Percentiles rank a stretch among this genome's conserved stretches.
phyloP scores from a whole-genome alignment of 208 protist species.

The Acanthamoeba triangularis region DNA sequence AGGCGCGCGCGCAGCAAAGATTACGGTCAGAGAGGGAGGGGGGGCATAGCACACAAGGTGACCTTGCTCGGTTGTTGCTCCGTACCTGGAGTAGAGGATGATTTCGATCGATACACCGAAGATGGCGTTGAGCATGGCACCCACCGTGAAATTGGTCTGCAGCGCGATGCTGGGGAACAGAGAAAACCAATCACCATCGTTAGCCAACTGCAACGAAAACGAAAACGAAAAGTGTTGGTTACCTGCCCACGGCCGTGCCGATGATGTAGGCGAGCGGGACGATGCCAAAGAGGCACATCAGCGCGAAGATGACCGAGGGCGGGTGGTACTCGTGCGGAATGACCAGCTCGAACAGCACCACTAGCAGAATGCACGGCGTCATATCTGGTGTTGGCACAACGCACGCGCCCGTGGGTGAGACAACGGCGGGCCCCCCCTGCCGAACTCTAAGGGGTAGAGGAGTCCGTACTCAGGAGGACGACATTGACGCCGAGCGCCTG shows the following conservation, averaged over 20 bases:
- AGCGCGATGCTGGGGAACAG: conserved; percentile 76
- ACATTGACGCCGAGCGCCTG: conserved; percentile 86
- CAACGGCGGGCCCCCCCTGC: no score
- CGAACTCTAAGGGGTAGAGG: not conserved
- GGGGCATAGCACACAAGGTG: no score
- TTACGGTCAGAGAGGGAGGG: not conserved
- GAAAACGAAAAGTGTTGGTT: not conserved
- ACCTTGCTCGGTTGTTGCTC: conserved; percentile 7
- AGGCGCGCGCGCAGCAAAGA: not conserved
- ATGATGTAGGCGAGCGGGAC: conserved; percentile 90
- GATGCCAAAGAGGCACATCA: conserved; percentile 86
- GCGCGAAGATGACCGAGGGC: conserved; percentile 80
- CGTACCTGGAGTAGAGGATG: conserved; percentile 87
- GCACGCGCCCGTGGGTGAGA: not conserved
- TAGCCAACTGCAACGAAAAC: not conserved
- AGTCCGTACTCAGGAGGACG: conserved; percentile 83
- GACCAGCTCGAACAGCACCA: conserved; percentile 81
- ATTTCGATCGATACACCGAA: conserved; percentile 92
- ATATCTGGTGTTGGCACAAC: conserved; percentile 76
- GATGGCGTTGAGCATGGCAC: conserved; percentile 91
- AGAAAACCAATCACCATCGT: not conserved
- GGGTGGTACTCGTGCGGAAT: conserved; percentile 76
- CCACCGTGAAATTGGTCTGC: conserved; percentile 91
- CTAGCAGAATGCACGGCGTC: conserved; percentile 18
- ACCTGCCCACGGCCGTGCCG: conserved; percentile 80